These are phyloP conservation scores for Chrysoporthe deuterocubensis DNA, from an alignment of 2,329 filamentous ascomycete genomes.

Conservation along the genomic window DNA sequence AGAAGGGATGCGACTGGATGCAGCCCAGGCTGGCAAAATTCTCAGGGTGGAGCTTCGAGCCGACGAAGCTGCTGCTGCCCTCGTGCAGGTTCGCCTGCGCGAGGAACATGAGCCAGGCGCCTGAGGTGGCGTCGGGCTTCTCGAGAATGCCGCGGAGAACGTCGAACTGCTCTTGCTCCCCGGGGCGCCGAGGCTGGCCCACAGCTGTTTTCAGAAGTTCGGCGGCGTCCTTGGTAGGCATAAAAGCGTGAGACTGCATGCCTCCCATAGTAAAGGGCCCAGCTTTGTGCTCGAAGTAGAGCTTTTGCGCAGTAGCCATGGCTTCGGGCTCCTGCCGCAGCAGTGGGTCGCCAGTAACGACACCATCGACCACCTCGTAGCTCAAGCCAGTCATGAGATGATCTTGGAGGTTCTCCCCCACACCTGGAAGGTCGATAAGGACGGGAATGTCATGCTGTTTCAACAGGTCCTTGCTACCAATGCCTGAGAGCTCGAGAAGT, in stretches of 20 bases:
- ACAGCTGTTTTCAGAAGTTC: too few species aligned
- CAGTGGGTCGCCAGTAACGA: slow-evolving; percentile 33
- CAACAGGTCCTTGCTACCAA: slow-evolving; percentile 17
- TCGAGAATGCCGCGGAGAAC: too few species aligned
- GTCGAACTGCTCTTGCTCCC: too few species aligned
- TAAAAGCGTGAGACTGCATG: background rate
- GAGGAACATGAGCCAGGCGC: too few species aligned
- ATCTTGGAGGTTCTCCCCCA: slow-evolving; percentile 25
- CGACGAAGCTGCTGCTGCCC: slow-evolving; percentile 25
- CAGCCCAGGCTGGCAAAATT: too few species aligned
- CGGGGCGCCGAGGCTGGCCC: too few species aligned
- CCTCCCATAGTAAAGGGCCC: slow-evolving; percentile 32
- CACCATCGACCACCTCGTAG: slow-evolving; percentile 32
- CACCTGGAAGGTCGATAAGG: slow-evolving; percentile 9
- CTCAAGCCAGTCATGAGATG: slow-evolving; percentile 29
- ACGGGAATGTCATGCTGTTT: slow-evolving; percentile 3
- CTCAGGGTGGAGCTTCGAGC: slow-evolving; percentile 33
- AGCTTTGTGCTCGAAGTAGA: slow-evolving; percentile 29
- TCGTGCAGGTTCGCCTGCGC: too few species aligned
- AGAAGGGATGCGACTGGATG: slow-evolving; percentile 43
- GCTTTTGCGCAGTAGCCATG: slow-evolving; percentile 24
- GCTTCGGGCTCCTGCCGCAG: slow-evolving; percentile 24
- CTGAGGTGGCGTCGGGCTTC: too few species aligned
- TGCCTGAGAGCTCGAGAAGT: slow-evolving; percentile 32
- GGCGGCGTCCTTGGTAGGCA: too few species aligned